Conservation (phyloP, 345 rosid genomes). For the Pistacia atlantica region DNA sequence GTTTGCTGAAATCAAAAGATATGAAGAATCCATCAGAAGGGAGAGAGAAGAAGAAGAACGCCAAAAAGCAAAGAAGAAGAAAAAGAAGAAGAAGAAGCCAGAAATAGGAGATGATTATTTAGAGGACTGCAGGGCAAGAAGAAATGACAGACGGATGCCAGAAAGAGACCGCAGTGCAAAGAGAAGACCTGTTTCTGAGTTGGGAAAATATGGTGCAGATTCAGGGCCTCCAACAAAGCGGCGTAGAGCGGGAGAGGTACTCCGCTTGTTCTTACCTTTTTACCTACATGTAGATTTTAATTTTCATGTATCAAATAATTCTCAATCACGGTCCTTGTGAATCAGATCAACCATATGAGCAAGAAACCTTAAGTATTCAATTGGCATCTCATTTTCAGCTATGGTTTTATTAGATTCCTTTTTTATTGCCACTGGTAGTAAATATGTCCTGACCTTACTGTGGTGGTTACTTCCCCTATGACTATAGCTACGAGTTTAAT, state of each 20-base stretch:
- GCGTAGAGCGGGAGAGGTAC: slow-evolving; percentile 95
- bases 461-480: too few species aligned
- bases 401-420: too few species aligned
- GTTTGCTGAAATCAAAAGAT: slow-evolving; percentile 67
- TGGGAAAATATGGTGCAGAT: slow-evolving; percentile 50
- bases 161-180: slow-evolving; percentile 72
- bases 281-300: neutral
- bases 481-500: too few species aligned
- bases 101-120: slow-evolving; percentile 62
- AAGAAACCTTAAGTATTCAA: too few species aligned
- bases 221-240: slow-evolving; percentile 72
- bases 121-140: slow-evolving; percentile 51
- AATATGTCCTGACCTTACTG: neutral
- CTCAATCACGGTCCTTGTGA: too few species aligned
- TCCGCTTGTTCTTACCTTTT: slow-evolving; percentile 14
- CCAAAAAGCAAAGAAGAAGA: slow-evolving; percentile 76
- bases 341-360: too few species aligned
- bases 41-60: slow-evolving; percentile 88
- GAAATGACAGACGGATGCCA: slow-evolving; percentile 61
- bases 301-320: neutral
- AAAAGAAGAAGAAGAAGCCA: slow-evolving; percentile 69
- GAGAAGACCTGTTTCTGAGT: slow-evolving; percentile 56
- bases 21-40: slow-evolving; percentile 67
- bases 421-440: neutral
- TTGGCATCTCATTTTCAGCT: too few species aligned